Evolutionary conservation across 768 basidiomycete genomes (phyloP).

Genomic region (Leccinum subtestaceum): DNA sequence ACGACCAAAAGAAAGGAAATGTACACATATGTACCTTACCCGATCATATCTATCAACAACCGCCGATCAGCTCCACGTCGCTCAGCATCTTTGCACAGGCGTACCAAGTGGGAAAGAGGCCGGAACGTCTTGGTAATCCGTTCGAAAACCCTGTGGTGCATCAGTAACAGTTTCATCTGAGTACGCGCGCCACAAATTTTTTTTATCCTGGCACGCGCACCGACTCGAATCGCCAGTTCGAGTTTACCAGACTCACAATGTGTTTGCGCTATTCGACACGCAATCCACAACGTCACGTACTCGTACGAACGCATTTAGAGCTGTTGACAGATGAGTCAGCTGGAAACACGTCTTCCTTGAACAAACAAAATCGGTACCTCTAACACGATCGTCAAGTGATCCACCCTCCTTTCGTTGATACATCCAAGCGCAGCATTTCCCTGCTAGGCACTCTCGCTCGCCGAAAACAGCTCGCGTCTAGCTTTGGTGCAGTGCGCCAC

Average conservation of each 20-base stretch:
- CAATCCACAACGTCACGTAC: conserved; percentile 84
- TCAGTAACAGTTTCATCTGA: background rate
- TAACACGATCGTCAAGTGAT: conserved; percentile 76
- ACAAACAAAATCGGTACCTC: conserved; percentile 50
- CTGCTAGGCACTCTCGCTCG: conserved; percentile 43
- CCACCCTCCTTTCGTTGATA: conserved; percentile 87
- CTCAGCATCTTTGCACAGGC: conserved; percentile 39
- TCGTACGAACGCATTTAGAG: conserved; percentile 94
- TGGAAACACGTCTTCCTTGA: no score
- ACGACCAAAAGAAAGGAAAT: background rate
- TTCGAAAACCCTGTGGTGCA: conserved; percentile 73
- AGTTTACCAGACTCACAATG: conserved; percentile 56
- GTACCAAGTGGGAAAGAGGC: conserved; percentile 77
- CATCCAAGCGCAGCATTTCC: conserved; percentile 63
- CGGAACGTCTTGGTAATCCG: conserved; percentile 87
- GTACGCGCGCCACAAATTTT: background rate
- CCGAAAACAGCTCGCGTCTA: conserved; percentile 38
- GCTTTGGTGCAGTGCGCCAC: conserved; percentile 84
- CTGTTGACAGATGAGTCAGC: conserved; percentile 37
- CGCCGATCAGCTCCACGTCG: conserved; percentile 38
- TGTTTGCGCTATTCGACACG: conserved; percentile 83
- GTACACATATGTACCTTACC: conserved; percentile 51
- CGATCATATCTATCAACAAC: conserved; percentile 81
- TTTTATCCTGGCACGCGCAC: conserved; percentile 42
- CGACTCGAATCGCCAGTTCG: conserved; percentile 72